Conservation (phyloP, 2,329 filamentous ascomycete species). For the Alternaria rosae region DNA sequence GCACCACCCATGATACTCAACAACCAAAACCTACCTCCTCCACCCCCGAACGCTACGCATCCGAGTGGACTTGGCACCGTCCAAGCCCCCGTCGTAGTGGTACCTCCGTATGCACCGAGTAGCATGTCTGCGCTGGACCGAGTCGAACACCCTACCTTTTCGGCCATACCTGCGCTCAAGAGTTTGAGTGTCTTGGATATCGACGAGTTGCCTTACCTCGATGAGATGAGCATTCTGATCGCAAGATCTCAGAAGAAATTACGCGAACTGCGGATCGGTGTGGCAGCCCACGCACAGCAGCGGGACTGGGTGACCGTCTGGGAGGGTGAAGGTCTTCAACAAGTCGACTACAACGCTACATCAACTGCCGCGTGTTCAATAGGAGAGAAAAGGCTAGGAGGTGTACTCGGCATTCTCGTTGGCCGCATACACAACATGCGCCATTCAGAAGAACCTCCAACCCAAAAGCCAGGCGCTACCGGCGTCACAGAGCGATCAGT, state of each 20-base stretch:
- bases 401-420: constrained; percentile 72
- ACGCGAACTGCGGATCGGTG: constrained; percentile 75
- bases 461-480: constrained; percentile 13
- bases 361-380: constrained; percentile 62
- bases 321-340: constrained; percentile 68
- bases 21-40: constrained; percentile 48
- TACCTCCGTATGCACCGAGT: constrained; percentile 37
- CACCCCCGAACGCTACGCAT: constrained; percentile 49
- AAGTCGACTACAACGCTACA: constrained; percentile 66
- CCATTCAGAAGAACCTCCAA: constrained; percentile 40
- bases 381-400: constrained; percentile 70
- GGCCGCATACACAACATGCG: constrained; percentile 70
- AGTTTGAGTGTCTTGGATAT: constrained; percentile 81
- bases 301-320: constrained; percentile 67
- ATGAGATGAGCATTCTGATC: constrained; percentile 81
- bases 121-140: constrained; percentile 53
- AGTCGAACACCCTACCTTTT: constrained; percentile 82
- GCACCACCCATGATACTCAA: constrained; percentile 49
- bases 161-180: constrained; percentile 75
- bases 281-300: constrained; percentile 64
- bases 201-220: constrained; percentile 81
- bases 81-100: constrained; percentile 43
- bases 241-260: constrained; percentile 72
- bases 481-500: constrained; percentile 24
- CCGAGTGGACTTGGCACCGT: constrained; percentile 44